Base-by-base conservation (phyloP, 495 filamentous ascomycete genomes). In the Aspergillus affinis region DNA sequence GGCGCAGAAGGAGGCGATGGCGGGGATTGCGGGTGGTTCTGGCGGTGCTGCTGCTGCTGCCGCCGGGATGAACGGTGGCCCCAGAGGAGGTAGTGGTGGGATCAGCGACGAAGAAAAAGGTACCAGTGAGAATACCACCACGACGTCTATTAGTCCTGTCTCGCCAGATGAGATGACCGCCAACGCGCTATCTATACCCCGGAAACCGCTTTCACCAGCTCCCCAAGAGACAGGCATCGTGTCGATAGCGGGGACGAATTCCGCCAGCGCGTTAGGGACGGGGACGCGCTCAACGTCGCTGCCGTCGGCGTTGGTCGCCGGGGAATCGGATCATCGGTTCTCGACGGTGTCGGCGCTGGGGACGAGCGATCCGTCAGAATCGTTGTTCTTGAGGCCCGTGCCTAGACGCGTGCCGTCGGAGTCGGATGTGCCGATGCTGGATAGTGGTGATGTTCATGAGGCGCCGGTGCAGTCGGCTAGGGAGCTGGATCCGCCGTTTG, bases 391-490 rank as follows among this genome's bases (percentile, higher is more conserved):
- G 36, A 8, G 26, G 19, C 21, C 57, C 1, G 53, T 58, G n/a
- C 56, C 50, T 0, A 47, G 49, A n/a, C 62, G 57, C 15, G 21
- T 26, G 17, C 65, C 62, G 9, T 54, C 51, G 0, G 65, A 68
- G 51, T 56, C 57, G 17, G 62, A 68, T 18, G 65, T 68, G 12
- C 65, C 65, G 9, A 65, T 66, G 59, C 21, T 69, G 59, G 66
- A 69, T 62, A 62, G 61, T 30, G 63, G 44, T 13, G 20, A 64
- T 49, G 66, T 69, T 46, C 59, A 65, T 57, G 66, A 69, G 49
- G 64, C 58, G 36, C 52, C 61, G 29, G 56, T 21, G 23, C 56
- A 55, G 46, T 10, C 51, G 29, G 59, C 21, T 9, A 36, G 51
- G 30, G 20, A 21, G 45, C 30, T 54, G 21, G 45, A 53, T 13